Base-by-base conservation (phyloP, 1,139 yeast genomes). In the Blastobotrys aristatus region DNA sequence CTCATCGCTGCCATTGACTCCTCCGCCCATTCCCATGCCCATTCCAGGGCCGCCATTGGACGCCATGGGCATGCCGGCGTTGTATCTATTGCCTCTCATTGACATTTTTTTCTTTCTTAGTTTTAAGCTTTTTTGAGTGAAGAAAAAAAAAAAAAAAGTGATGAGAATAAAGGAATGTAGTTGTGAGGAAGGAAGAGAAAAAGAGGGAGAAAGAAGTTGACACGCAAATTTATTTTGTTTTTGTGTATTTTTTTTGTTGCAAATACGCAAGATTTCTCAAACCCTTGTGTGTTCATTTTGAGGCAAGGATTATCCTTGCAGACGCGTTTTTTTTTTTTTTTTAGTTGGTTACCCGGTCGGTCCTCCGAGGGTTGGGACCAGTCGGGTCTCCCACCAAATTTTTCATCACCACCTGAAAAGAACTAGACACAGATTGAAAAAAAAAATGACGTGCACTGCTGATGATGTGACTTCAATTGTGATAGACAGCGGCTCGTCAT, bases 401-500 rank as follows among this genome's bases (percentile, higher is more conserved):
- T 31, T 14, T 16, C 37, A 34, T 16, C 37, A 34, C 37, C 37
- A 34, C 7, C 13, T 26, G 30, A 26, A 26, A 26, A 26, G 30
- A 26, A 8, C 13, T 8, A 26, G 13, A 26, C 31, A 32, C 6
- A 32, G 13, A 33, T 5, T 33, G 16, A 4, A 33, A 5, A 13
- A 6, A 33, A 13, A 4, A 39, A 41, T 41, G 49, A 40, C 42
- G 2, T 40, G 44, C 32, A 41, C 52, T 35, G 58, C 62, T 13
- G 68, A 62, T 48, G 72, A 68, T 48, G 64, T 92, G 54, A 82
- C 92, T 51, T 95, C 97, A 37, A 75, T 92, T n/a, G 95, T 94
- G 36, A 74, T 92, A 36, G 98, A 92, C 63, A 89, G 95, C 1
- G 97, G 98, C 27, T 83, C 96, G 10, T 79, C 76, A 53, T 71